Evolutionary conservation across 768 basidiomycete genomes (phyloP).

Genomic region (Rhizopogon vulgaris): DNA sequence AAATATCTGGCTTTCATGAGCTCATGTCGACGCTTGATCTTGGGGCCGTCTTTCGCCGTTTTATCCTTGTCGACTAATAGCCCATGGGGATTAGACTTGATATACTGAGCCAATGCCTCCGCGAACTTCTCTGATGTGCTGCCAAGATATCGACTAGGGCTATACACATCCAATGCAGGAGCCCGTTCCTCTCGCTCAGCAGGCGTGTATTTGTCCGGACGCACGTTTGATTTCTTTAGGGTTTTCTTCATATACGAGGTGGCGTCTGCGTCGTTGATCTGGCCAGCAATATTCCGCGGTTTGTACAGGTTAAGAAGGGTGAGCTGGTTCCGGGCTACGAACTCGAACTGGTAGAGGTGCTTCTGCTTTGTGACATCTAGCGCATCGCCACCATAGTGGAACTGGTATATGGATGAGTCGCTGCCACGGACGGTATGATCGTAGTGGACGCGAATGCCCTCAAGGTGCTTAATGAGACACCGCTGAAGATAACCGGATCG

Average conservation of each 20-base stretch:
- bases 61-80: constrained; percentile 40
- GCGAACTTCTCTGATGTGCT: constrained; percentile 93
- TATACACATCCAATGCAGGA: constrained; percentile 70
- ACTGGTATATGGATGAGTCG: constrained; percentile 91
- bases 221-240: constrained; percentile 60
- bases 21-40: constrained; percentile 39
- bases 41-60: constrained; percentile 30
- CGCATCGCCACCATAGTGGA: constrained; percentile 94
- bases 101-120: constrained; percentile 68
- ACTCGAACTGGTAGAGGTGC: constrained; percentile 90
- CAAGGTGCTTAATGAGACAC: constrained; percentile 97
- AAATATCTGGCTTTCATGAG: constrained; percentile 55
- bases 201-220: constrained; percentile 32
- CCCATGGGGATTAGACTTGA: constrained; percentile 63
- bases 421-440: constrained; percentile 97
- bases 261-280: constrained; percentile 65
- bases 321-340: constrained; percentile 79
- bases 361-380: constrained; percentile 97
- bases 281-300: constrained; percentile 50
- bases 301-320: constrained; percentile 71
- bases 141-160: constrained; percentile 76
- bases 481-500: constrained; percentile 98
- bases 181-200: constrained; percentile 57
- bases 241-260: constrained; percentile 82
- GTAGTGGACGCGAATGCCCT: constrained; percentile 94